Evolutionary conservation across 192 early-diverging fungal genomes (phyloP), one percentile per base, ranked within the genome.

Genomic region (Spizellomyces punctatus): DNA sequence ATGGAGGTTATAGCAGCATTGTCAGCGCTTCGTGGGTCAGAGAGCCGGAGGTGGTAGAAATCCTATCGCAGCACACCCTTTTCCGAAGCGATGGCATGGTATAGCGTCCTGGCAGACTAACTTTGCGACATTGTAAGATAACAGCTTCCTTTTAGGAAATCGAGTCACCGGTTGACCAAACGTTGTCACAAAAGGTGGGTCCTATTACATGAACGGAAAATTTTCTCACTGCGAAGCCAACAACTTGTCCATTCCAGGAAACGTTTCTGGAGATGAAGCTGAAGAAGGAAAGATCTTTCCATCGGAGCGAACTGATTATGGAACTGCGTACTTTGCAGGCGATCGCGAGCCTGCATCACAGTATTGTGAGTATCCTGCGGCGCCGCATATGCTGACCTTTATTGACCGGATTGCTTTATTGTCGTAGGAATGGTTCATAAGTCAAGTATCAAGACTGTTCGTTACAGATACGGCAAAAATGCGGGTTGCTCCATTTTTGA

Each of bases 231-330:
- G 27, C 27, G 3, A 36, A 36, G 27, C 27, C 27, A 36, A 36
- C 27, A 14, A 64, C 16, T 36, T 61, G 59, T 2, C 59, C 2
- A 61, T 36, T 36, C 59, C 74, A 90, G 85, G 95, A 97, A 88
- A 92, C 91, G 1, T 77, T 74, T 49, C 57, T 90, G 49, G 92
- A 95, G 72, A 78, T 91, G 78, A 85, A 83, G 10, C 81, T 95
- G 19, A 95, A 95, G 69, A 81, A 87, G 0, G 93, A 94, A 63
- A 78, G 94, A 21, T 89, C 90, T 5, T 83, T 98, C 41, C 81
- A 90, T 58, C 73, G 85, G 10, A 83, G 85, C 66, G 95, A 98
- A 71, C 83, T 98, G 4, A 83, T 98, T n/a, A 89, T 95, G 58
- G 95, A 98, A 47, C 76, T 78, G 19, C 92, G 91, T 66, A 93